phyloP scores from a whole-genome alignment of 2,329 filamentous ascomycete species.

The Aspergillus nomiae region DNA sequence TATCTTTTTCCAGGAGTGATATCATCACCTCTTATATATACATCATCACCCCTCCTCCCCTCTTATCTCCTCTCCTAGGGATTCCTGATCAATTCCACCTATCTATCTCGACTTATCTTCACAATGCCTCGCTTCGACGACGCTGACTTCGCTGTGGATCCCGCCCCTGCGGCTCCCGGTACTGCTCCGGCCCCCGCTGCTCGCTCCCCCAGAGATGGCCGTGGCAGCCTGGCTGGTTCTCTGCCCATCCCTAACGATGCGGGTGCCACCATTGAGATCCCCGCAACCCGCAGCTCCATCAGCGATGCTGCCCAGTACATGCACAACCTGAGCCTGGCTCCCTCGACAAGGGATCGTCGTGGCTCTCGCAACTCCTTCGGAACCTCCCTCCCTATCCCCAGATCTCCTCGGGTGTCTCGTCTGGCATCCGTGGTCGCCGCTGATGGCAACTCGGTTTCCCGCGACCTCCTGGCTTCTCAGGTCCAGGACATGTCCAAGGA shows the following conservation, averaged over 20 bases:
- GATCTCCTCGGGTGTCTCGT: constrained; percentile 68
- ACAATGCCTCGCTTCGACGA: constrained; percentile 65
- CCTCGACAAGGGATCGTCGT: constrained; percentile 68
- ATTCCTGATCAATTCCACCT: not conserved
- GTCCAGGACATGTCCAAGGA: constrained; percentile 67
- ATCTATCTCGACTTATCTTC: constrained; percentile 23
- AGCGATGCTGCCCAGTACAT: constrained; percentile 70
- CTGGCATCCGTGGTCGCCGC: constrained; percentile 63
- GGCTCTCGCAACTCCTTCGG: constrained; percentile 77
- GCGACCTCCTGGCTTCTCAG: constrained; percentile 70
- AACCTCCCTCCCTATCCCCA: constrained; percentile 70
- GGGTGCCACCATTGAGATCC: constrained; percentile 66
- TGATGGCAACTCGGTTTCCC: constrained; percentile 54
- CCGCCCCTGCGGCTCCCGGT: constrained; percentile 24
- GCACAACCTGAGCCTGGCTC: constrained; percentile 70
- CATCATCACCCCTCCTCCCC: constrained; percentile 6
- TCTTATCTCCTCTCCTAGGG: not conserved
- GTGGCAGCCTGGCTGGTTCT: constrained; percentile 27
- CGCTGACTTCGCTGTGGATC: constrained; percentile 53
- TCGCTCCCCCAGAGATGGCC: constrained; percentile 30
- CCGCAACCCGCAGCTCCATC: constrained; percentile 67
- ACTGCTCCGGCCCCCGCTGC: constrained; percentile 16
- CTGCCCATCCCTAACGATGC: constrained; percentile 48
- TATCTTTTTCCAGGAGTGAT: constrained; percentile 14
- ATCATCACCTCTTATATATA: constrained; percentile 15